Evolutionary conservation across 192 early-diverging fungal species (phyloP).

Genomic region (Entrophospora sp.): DNA sequence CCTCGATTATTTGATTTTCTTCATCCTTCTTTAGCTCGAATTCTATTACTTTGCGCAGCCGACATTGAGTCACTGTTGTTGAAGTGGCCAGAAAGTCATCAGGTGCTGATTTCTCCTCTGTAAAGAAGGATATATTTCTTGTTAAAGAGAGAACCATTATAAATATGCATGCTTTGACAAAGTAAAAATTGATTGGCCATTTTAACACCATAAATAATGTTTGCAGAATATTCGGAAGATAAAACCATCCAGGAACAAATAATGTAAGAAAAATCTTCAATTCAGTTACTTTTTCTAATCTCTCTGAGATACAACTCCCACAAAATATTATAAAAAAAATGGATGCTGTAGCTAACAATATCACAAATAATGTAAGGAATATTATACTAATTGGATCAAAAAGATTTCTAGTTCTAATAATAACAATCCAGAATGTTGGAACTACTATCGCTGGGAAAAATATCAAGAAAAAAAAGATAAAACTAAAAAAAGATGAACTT

Average conservation of each 20-base stretch:
- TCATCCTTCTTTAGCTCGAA: too few species aligned
- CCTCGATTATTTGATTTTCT: too few species aligned
- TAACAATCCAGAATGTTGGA: conserved; percentile 1
- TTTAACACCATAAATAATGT: not conserved
- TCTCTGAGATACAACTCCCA: not conserved
- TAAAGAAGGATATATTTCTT: conserved; percentile 3
- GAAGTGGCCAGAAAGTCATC: not conserved
- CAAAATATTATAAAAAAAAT: not conserved
- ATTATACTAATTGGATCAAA: not conserved
- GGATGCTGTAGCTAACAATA: not conserved
- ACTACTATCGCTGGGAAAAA: not conserved
- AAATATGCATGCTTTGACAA: conserved; percentile 10
- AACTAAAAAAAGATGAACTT: not conserved
- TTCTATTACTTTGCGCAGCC: too few species aligned
- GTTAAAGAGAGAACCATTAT: conserved; percentile 1
- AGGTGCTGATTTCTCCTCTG: not conserved
- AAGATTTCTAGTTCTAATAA: not conserved
- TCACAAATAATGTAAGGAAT: not conserved
- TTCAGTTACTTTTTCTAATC: not conserved
- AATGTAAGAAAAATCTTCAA: not conserved
- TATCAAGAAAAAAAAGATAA: not conserved
- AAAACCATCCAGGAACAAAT: not conserved
- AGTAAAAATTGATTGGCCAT: conserved; percentile 11
- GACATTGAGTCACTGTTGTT: not conserved
- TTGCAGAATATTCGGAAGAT: not conserved